Conservation (phyloP, 495 filamentous ascomycete genomes). For the Chlorociboria aeruginascens region DNA sequence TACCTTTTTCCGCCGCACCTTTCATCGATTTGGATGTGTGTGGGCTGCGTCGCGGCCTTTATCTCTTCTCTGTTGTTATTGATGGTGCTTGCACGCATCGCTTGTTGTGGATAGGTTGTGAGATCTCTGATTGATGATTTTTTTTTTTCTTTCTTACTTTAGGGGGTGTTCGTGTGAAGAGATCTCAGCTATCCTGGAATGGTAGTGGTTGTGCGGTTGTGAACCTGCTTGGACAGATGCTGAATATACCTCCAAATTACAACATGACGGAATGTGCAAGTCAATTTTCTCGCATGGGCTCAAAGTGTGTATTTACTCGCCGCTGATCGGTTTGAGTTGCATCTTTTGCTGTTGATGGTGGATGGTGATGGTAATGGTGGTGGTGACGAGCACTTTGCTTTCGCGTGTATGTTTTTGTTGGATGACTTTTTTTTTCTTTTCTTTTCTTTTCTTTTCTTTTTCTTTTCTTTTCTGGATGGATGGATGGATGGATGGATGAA, state of each 20-base stretch:
- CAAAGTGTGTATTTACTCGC: constrained; percentile 14
- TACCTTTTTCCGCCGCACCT: no score
- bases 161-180: neutral
- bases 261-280: neutral
- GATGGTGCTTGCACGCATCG: neutral
- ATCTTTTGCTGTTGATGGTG: no score
- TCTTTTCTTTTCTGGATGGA: no score
- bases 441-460: no score
- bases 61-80: neutral
- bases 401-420: no score
- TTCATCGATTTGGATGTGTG: no score
- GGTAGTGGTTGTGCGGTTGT: no score
- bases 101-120: neutral
- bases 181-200: neutral
- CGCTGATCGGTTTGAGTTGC: constrained; percentile 14
- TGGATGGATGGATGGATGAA: no score
- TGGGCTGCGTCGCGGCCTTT: neutral
- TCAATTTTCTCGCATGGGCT: neutral
- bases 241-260: neutral
- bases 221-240: neutral
- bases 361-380: no score
- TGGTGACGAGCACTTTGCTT: no score
- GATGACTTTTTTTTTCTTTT: no score
- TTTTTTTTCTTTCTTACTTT: neutral
- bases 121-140: neutral